Evolutionary conservation across 164 flowering plant species (phyloP), one percentile per base, ranked within the genome.

Genomic region (Aristolochia fimbriata): DNA sequence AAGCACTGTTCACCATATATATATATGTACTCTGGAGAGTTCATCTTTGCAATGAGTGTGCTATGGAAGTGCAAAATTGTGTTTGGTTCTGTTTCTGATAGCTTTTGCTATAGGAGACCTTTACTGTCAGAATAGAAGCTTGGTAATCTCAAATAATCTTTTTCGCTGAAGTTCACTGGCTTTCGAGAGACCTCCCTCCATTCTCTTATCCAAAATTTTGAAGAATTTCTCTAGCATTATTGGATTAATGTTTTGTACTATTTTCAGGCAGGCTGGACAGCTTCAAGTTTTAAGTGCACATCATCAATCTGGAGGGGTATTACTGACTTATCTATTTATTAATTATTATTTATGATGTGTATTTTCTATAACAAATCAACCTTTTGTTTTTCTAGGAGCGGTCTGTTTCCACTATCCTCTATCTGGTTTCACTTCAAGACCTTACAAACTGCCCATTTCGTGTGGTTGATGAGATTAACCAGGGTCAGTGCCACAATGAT

Each of bases 281-380:
- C 99, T 94, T 67, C 89, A 94, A 71, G 95, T 87, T 65, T 83
- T 92, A 27, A 88, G 98, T 69, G 92, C 96, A 45, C 89, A 87
- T 69, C 98, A 89, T 74, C 98, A 88, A 65, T 88, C 98, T 59
- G 98, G 98, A 75, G 96, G 98, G 86, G 94, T 88, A 84, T 59
- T 15, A 12, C 55, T 51, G 27, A 7, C 24, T 16, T 5, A 27
- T 47, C 15, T 25, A 15, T 13, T 51, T 20, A n/a, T 30, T 31
- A 6, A 20, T 25, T 24, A 7, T 27, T 21, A 27, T 15, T 47
- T 16, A n/a, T 31, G 12, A 46, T 51, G 19, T 24, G 25, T 15
- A 15, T 17, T 10, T 43, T 13, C 16, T 22, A 13, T 30, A 15
- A 21, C 24, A 22, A 48, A 46, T 59, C 49, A 21, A 15, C 48